phyloP scores from a whole-genome alignment of 495 filamentous ascomycete genomes.

The Hypoxylon subgilvum region DNA sequence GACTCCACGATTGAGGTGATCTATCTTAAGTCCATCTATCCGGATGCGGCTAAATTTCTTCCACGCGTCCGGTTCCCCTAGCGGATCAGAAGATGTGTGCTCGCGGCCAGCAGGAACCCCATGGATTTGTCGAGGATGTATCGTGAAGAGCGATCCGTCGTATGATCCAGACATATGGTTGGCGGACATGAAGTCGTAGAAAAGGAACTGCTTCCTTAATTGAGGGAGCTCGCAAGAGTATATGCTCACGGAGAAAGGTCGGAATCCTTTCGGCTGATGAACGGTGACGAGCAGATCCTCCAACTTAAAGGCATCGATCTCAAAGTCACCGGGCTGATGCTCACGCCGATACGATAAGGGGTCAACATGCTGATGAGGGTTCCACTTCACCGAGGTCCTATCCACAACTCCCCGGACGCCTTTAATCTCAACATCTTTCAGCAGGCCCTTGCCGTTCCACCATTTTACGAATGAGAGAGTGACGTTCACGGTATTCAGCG shows the following conservation, averaged over 20 bases:
- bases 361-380: constrained; percentile 71
- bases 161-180: constrained; percentile 95
- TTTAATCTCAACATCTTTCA: constrained; percentile 90
- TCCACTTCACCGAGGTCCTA: constrained; percentile 78
- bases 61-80: constrained; percentile 69
- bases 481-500: constrained; percentile 93
- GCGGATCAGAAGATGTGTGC: constrained; percentile 51
- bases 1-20: constrained; percentile 92
- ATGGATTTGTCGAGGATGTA: constrained; percentile 91
- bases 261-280: constrained; percentile 86
- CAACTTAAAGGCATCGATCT: constrained; percentile 94
- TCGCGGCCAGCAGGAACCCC: constrained; percentile 57
- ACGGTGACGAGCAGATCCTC: constrained; percentile 91
- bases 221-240: constrained; percentile 94
- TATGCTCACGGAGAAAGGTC: constrained; percentile 92
- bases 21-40: constrained; percentile 92
- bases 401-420: constrained; percentile 97
- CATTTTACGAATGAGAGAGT: constrained; percentile 97
- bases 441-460: constrained; percentile 93
- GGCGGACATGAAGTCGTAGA: constrained; percentile 95
- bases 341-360: constrained; percentile 86
- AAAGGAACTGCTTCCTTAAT: constrained; percentile 92
- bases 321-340: constrained; percentile 91
- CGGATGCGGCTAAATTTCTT: constrained; percentile 91
- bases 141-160: constrained; percentile 94